These are phyloP conservation scores for Eimeria sp. DNA, from an alignment of 169 alveolate genomes.

Conservation along the genomic window DNA sequence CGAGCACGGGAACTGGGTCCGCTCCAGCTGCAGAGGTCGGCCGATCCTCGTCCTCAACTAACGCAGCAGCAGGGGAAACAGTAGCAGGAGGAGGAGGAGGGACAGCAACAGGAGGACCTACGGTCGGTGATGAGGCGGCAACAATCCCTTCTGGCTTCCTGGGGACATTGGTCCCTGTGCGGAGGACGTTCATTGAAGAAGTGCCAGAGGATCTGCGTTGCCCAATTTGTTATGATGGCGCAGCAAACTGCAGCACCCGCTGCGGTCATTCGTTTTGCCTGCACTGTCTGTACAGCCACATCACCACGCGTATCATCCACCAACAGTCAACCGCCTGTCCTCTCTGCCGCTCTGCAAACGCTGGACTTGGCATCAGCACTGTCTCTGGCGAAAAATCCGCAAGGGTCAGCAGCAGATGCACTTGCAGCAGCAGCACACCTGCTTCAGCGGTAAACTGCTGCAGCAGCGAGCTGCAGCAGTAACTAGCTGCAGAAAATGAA, in stretches of 20 bases:
- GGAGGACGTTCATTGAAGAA: slow-evolving; percentile 78
- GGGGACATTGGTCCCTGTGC: slow-evolving; percentile 76
- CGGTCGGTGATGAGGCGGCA: not conserved
- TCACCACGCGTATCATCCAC: slow-evolving; percentile 63
- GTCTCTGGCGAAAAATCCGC: slow-evolving; percentile 69
- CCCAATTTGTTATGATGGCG: slow-evolving; percentile 83
- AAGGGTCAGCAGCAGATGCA: slow-evolving; percentile 58
- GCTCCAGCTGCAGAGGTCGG: not conserved
- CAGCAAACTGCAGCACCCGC: slow-evolving; percentile 81
- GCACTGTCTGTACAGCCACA: slow-evolving; percentile 83
- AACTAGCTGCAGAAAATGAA: no score
- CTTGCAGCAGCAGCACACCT: not conserved
- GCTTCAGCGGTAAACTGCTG: not conserved
- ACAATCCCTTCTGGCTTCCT: slow-evolving; percentile 18
- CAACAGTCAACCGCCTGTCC: slow-evolving; percentile 83
- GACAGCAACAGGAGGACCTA: not conserved
- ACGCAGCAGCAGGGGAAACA: not conserved
- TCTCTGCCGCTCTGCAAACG: slow-evolving; percentile 76
- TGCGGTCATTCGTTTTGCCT: slow-evolving; percentile 82
- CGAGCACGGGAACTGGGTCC: not conserved
- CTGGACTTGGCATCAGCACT: slow-evolving; percentile 55
- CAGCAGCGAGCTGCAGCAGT: not conserved
- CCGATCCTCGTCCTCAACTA: not conserved
- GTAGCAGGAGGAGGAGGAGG: not conserved
- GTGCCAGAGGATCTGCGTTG: slow-evolving; percentile 84